Percentiles rank a stretch among this genome's conserved stretches.
Conservation (phyloP, 2,329 filamentous ascomycete genomes). For the Ambrosiella xylebori region DNA sequence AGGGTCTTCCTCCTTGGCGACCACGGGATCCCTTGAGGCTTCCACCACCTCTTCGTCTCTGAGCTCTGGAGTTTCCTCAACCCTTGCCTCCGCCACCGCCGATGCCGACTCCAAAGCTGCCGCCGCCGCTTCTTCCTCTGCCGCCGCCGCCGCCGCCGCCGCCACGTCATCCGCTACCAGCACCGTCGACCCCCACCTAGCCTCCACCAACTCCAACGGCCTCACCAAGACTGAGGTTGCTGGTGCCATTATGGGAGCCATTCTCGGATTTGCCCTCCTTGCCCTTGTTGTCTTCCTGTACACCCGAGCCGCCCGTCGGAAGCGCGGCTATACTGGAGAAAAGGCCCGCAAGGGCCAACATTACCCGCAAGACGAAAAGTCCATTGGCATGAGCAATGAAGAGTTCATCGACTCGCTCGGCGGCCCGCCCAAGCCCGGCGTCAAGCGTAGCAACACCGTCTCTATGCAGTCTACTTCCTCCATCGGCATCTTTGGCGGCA, state of each 20-base stretch:
- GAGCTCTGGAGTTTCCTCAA: conserved; percentile 16
- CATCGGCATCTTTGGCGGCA: conserved; percentile 12
- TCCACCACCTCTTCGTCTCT: conserved; percentile 14
- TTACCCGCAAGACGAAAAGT: conserved; percentile 9
- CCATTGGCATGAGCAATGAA: conserved; percentile 11
- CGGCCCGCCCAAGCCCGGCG: neutral
- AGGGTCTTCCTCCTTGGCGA: conserved; percentile 16
- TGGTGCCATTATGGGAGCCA: conserved; percentile 66
- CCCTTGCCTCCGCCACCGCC: conserved; percentile 17
- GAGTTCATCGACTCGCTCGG: conserved; percentile 12
- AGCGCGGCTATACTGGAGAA: conserved; percentile 12
- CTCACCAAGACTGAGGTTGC: conserved; percentile 40
- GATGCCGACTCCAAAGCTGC: conserved; percentile 17
- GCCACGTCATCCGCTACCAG: conserved; percentile 16
- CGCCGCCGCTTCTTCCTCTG: conserved; percentile 17
- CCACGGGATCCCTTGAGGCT: conserved; percentile 14
- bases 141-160: conserved; percentile 17
- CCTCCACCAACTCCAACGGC: conserved; percentile 4
- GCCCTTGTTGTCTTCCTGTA: conserved; percentile 52
- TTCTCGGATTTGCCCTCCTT: conserved; percentile 54
- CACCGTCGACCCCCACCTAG: conserved; percentile 1
- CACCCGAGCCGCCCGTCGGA: conserved; percentile 20
- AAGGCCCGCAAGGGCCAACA: conserved; percentile 5
- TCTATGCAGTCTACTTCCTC: conserved; percentile 4
- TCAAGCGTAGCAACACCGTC: conserved; percentile 28